Conservation (phyloP, 345 rosid genomes). For the Rhizophora mangle region DNA sequence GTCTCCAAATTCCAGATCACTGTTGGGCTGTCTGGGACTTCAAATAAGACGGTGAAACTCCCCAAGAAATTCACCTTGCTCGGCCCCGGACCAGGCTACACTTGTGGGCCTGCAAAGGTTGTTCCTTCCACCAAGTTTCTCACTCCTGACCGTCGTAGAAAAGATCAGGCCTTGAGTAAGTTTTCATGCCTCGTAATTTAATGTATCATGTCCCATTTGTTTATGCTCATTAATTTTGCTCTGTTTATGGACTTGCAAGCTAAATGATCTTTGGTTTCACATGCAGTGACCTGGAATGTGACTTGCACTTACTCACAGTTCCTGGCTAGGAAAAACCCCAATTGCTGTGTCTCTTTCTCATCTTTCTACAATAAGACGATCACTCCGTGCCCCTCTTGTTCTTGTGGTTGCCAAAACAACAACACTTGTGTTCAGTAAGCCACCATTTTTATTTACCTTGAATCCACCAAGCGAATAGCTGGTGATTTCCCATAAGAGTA, state of each 20-base stretch:
- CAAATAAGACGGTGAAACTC: slow-evolving; percentile 75
- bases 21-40: slow-evolving; percentile 72
- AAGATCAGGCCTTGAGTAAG: slow-evolving; percentile 81
- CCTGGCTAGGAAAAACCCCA: slow-evolving; percentile 70
- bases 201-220: too few relatives aligned
- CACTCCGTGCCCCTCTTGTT: slow-evolving; percentile 79
- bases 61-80: slow-evolving; percentile 85
- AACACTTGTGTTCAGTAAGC: slow-evolving; percentile 68
- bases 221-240: too few relatives aligned
- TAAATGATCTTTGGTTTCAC: too few relatives aligned
- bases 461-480: neutral
- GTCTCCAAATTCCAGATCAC: slow-evolving; percentile 73
- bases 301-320: slow-evolving; percentile 91
- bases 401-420: slow-evolving; percentile 80
- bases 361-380: slow-evolving; percentile 84
- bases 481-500: neutral
- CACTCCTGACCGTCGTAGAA: slow-evolving; percentile 57
- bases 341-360: slow-evolving; percentile 81
- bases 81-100: slow-evolving; percentile 86
- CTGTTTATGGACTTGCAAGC: too few relatives aligned
- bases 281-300: slow-evolving; percentile 91
- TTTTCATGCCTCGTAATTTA: neutral
- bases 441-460: neutral
- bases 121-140: slow-evolving; percentile 65
- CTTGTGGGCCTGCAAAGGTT: slow-evolving; percentile 76